phyloP scores from a whole-genome alignment of 202 grass and related monocot genomes.

The Panicum virgatum region DNA sequence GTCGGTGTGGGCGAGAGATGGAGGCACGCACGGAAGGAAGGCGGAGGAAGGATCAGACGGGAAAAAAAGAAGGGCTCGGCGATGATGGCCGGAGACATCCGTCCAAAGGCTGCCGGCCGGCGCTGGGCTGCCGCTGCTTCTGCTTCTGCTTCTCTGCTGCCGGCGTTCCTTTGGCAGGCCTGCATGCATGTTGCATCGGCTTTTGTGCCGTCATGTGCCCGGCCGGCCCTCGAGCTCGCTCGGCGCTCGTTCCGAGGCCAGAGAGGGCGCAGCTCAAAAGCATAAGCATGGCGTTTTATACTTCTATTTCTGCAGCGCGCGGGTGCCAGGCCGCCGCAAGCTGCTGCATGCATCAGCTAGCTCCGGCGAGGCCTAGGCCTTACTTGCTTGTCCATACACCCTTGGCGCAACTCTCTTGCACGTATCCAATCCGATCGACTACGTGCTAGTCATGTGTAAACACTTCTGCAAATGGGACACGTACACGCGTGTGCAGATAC shows the following conservation, averaged over 20 bases:
- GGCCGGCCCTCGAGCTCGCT: neutral
- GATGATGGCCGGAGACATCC: constrained; percentile 9
- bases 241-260: constrained; percentile 36
- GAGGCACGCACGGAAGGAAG: neutral
- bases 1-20: constrained; percentile 32
- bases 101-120: constrained; percentile 12
- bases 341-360: neutral
- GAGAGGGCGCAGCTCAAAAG: constrained; percentile 35
- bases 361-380: constrained; percentile 25
- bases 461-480: neutral
- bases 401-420: constrained; percentile 38
- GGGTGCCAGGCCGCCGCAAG: constrained; percentile 11
- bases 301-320: constrained; percentile 27
- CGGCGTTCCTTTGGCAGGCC: constrained; percentile 12
- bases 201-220: constrained; percentile 26
- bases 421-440: constrained; percentile 4
- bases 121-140: constrained; percentile 24
- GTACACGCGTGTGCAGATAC: neutral
- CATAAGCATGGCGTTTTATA: constrained; percentile 56
- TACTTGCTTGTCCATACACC: constrained; percentile 42
- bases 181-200: constrained; percentile 25
- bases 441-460: too few relatives aligned
- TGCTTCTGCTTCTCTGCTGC: neutral
- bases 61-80: neutral
- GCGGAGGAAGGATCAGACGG: neutral